Evolutionary conservation across 2,329 filamentous ascomycete genomes (phyloP).

Genomic region (Fusarium brevicatenulatum): DNA sequence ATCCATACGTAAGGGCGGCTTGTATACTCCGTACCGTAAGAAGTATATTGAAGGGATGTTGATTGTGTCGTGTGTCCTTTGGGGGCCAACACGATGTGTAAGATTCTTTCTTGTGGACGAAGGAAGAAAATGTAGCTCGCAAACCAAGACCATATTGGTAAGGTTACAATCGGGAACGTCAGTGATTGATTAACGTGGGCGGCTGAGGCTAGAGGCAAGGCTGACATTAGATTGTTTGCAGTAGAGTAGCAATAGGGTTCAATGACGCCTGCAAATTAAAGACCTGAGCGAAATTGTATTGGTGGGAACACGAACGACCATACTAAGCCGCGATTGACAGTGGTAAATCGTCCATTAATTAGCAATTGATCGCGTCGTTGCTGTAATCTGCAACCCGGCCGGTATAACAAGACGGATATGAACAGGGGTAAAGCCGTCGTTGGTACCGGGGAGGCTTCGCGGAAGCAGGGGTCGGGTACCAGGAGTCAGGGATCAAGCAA

Average conservation of each 20-base stretch:
- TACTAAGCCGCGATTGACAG: conserved; percentile 15
- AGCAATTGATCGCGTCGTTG: conserved; percentile 12
- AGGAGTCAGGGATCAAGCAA: conserved; percentile 20
- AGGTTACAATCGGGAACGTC: background rate
- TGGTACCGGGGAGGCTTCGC: conserved; percentile 27
- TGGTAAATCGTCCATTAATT: conserved; percentile 29
- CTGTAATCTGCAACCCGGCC: conserved; percentile 30
- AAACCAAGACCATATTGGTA: conserved; percentile 5
- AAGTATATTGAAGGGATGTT: background rate
- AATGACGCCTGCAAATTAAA: conserved; percentile 5
- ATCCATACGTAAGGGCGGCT: background rate
- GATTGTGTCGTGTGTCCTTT: background rate
- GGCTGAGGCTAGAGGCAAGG: conserved; percentile 15
- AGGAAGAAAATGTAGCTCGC: background rate
- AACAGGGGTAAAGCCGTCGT: conserved; percentile 26
- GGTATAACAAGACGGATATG: conserved; percentile 34
- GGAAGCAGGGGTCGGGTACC: conserved; percentile 28
- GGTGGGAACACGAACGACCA: conserved; percentile 10
- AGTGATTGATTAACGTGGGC: background rate
- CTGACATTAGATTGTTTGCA: conserved; percentile 1
- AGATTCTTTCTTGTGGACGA: background rate
- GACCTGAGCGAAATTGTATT: conserved; percentile 12
- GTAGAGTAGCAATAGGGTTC: background rate
- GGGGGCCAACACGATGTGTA: background rate
- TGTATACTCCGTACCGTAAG: background rate